Evolutionary conservation across 2,329 filamentous ascomycete species (phyloP).

Genomic region (Sporothrix luriei): DNA sequence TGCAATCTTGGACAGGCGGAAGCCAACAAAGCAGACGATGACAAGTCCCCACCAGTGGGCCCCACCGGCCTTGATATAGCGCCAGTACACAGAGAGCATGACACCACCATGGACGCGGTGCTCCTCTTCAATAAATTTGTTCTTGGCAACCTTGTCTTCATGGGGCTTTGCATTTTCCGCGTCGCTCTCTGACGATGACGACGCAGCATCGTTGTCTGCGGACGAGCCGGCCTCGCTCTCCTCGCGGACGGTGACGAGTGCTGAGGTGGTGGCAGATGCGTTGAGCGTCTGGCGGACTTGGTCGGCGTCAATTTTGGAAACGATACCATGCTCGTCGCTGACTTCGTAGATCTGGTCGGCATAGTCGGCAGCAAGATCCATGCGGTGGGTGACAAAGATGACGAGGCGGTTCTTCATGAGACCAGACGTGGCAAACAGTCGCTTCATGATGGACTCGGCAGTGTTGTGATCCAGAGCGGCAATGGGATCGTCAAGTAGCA

Average conservation of each 20-base stretch:
- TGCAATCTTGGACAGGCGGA: slow-evolving; percentile 65
- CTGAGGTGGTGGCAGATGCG: slow-evolving; percentile 43
- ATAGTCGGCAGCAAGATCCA: slow-evolving; percentile 74
- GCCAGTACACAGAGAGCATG: slow-evolving; percentile 75
- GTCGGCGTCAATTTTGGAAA: slow-evolving; percentile 37
- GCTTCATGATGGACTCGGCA: slow-evolving; percentile 63
- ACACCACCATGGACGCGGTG: slow-evolving; percentile 74
- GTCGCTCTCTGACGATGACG: slow-evolving; percentile 43
- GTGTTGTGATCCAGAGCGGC: slow-evolving; percentile 66
- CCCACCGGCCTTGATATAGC: slow-evolving; percentile 80
- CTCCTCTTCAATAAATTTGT: slow-evolving; percentile 81
- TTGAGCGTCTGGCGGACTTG: slow-evolving; percentile 41
- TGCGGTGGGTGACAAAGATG: slow-evolving; percentile 77
- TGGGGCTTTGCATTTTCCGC: slow-evolving; percentile 48
- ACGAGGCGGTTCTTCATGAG: slow-evolving; percentile 64
- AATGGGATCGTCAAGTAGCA: slow-evolving; percentile 65
- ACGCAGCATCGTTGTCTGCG: slow-evolving; percentile 41
- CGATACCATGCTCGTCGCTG: slow-evolving; percentile 56
- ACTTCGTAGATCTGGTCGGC: slow-evolving; percentile 76
- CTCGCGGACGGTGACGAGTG: slow-evolving; percentile 41
- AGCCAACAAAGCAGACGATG: slow-evolving; percentile 63
- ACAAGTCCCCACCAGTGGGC: slow-evolving; percentile 72
- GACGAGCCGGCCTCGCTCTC: slow-evolving; percentile 31
- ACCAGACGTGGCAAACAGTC: slow-evolving; percentile 50
- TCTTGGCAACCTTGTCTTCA: slow-evolving; percentile 54